A percentile compares a stretch with the other conserved stretches of the same genome.
Evolutionary conservation across 2,329 filamentous ascomycete species (phyloP).

Genomic region (Pseudogymnoascus sp.): DNA sequence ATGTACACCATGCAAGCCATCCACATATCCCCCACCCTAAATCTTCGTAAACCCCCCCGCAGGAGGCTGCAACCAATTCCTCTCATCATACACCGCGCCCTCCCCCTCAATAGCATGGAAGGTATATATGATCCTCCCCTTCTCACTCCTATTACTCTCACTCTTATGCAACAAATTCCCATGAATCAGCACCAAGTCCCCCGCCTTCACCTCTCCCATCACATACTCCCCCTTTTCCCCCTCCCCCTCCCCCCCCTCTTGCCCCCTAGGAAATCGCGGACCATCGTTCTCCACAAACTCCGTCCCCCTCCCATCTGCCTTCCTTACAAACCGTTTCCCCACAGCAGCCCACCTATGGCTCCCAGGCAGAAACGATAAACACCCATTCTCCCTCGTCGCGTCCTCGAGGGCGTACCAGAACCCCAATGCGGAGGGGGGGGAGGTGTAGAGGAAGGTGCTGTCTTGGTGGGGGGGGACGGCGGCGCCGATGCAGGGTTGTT

Average conservation of each 20-base stretch:
- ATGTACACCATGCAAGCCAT: neutral
- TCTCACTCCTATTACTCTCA: conserved; percentile 78
- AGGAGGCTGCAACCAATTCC: conserved; percentile 90
- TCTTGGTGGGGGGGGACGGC: conserved; percentile 89
- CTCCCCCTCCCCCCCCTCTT: conserved; percentile 37
- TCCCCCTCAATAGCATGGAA: conserved; percentile 93
- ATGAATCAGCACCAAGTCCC: conserved; percentile 86
- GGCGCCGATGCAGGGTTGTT: conserved; percentile 92
- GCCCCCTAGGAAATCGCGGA: conserved; percentile 49
- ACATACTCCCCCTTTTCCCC: conserved; percentile 58
- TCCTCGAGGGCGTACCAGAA: conserved; percentile 98
- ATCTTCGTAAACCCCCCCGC: conserved; percentile 59
- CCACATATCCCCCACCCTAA: conserved; percentile 3
- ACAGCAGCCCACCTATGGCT: conserved; percentile 70
- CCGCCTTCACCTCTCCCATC: conserved; percentile 80
- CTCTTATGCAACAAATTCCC: conserved; percentile 95
- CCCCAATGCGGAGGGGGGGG: conserved; percentile 80
- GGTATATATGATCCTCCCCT: conserved; percentile 90
- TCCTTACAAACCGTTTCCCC: conserved; percentile 65
- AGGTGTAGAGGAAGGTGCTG: conserved; percentile 83
- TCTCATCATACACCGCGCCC: conserved; percentile 60
- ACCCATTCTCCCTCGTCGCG: conserved; percentile 77
- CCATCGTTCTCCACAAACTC: conserved; percentile 66
- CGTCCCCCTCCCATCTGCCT: conserved; percentile 44
- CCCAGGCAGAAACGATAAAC: conserved; percentile 75